Conservation (phyloP, 495 filamentous ascomycete species). For the Aspergillus hancockii region DNA sequence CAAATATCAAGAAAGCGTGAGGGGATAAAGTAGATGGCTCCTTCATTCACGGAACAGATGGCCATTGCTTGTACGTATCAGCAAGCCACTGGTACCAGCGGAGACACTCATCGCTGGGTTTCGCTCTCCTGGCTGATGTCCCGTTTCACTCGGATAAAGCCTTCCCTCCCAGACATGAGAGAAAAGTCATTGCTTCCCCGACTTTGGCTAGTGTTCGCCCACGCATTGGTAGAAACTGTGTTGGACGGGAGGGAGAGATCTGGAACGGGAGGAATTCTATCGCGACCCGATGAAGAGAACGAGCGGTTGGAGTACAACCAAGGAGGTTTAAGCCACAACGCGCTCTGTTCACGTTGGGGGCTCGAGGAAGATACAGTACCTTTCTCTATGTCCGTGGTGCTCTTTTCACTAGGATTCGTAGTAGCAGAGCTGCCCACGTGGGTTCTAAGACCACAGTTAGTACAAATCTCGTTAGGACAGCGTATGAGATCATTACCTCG, state of each 20-base stretch:
- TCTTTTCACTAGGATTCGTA: neutral
- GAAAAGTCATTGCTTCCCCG: constrained; percentile 27
- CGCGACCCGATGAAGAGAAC: constrained; percentile 6
- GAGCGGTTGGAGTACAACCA: constrained; percentile 17
- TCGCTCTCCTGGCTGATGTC: constrained; percentile 43
- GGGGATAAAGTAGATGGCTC: neutral
- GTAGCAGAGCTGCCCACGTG: constrained; percentile 8
- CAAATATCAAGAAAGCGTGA: neutral
- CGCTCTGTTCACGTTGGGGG: neutral
- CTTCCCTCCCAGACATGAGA: constrained; percentile 8
- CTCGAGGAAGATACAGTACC: constrained; percentile 3
- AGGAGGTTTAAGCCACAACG: constrained; percentile 21
- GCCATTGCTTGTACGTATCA: neutral
- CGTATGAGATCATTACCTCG: constrained; percentile 19
- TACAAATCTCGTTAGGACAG: neutral
- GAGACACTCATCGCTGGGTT: constrained; percentile 20
- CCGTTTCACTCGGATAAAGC: constrained; percentile 41
- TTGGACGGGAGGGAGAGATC: constrained; percentile 25
- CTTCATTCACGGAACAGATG: neutral
- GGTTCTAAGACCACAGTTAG: constrained; percentile 9
- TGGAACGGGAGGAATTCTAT: constrained; percentile 19
- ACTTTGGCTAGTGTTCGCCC: constrained; percentile 33
- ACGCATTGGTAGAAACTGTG: constrained; percentile 40
- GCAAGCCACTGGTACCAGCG: too few species aligned
- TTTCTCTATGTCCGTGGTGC: constrained; percentile 31